Percentiles rank a stretch among this genome's conserved stretches.
Evolutionary conservation across 1,284 basidiomycete species (phyloP).

Genomic region (Marasmius fiardii): DNA sequence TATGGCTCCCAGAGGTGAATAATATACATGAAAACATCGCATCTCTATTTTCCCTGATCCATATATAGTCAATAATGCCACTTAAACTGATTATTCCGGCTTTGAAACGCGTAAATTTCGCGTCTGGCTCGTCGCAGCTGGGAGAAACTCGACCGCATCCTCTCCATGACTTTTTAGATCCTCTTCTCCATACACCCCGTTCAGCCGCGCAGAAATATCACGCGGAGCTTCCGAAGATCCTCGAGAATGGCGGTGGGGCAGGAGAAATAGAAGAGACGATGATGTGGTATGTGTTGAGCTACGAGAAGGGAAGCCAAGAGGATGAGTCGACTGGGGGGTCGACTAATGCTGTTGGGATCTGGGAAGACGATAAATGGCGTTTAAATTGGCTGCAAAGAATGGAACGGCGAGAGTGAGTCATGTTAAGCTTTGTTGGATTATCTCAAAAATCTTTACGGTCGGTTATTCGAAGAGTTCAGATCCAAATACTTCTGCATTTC

Average conservation of each 20-base stretch:
- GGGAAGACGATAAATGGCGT: conserved; percentile 51
- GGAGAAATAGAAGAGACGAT: conserved; percentile 64
- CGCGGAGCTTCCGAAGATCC: conserved; percentile 53
- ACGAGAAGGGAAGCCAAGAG: conserved; percentile 48
- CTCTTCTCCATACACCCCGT: conserved; percentile 57
- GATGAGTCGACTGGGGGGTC: conserved; percentile 23
- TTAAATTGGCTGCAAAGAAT: conserved; percentile 55
- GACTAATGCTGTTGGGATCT: conserved; percentile 27
- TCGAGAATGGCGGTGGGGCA: conserved; percentile 51
- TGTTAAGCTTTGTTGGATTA: not conserved
- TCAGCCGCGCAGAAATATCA: conserved; percentile 59
- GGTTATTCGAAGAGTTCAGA: conserved; percentile 49
- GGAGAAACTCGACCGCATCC: conserved; percentile 38
- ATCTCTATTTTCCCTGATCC: not conserved
- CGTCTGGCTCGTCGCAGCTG: conserved; percentile 22
- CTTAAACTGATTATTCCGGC: conserved; percentile 51
- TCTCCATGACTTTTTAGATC: conserved; percentile 52
- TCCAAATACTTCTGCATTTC: conserved; percentile 68
- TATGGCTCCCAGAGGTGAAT: conserved; percentile 74
- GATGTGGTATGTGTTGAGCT: conserved; percentile 67
- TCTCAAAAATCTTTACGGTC: conserved; percentile 3
- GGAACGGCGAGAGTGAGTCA: conserved; percentile 70
- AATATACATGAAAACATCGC: not conserved
- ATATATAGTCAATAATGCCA: conserved; percentile 63
- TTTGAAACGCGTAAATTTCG: conserved; percentile 42